Evolutionary conservation across 225 moss, liverwort and hornwort genomes (phyloP), one percentile per base, ranked within the genome.

Genomic region (Physcomitrium patens): DNA sequence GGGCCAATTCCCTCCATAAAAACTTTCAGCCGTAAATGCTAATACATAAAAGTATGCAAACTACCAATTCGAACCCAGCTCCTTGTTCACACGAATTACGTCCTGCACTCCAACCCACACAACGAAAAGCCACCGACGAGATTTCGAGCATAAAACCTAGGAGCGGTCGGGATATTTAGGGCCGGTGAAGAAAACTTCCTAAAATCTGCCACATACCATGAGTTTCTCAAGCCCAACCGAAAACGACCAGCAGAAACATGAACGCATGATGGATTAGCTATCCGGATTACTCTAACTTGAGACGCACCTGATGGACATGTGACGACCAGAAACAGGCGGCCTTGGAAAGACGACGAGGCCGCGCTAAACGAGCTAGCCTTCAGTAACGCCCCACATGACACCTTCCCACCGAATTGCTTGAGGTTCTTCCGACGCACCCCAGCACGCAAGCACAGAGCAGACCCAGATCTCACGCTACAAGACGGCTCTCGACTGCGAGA

Each of bases 311-410:
- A 18, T 65, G 81, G 76, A 23, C 70, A 59, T 13, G 76, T 41
- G 45, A 78, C 75, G 26, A 75, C 66, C 15, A 83, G 78, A 41
- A 69, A 80, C 11, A 82, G 67, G 12, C 80, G 83, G n/a, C 88
- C 88, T 58, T 71, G 79, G 42, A 84, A 77, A 56, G 82, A 83
- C 31, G 88, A 88, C 1, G 80, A 78, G 1, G 68, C 72, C 19
- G 70, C 81, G 72, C 80, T 78, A 27, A 81, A 69, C 42, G 71
- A 69, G 8, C 64, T 75, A 66, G 77, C 62, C 70, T 70, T 37
- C 56, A 74, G 46, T 3, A 53, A 12, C n/a, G 70, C 71, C 54
- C 24, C 60, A 60, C 70, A 14, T 16, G 63, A 70, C 43, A 27
- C 7, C 14, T 20, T 65, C 27, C 68, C 18, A 16, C n/a, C 11